Conservation (phyloP, 2,329 filamentous ascomycete genomes). For the Phaeoacremonium minimum region DNA sequence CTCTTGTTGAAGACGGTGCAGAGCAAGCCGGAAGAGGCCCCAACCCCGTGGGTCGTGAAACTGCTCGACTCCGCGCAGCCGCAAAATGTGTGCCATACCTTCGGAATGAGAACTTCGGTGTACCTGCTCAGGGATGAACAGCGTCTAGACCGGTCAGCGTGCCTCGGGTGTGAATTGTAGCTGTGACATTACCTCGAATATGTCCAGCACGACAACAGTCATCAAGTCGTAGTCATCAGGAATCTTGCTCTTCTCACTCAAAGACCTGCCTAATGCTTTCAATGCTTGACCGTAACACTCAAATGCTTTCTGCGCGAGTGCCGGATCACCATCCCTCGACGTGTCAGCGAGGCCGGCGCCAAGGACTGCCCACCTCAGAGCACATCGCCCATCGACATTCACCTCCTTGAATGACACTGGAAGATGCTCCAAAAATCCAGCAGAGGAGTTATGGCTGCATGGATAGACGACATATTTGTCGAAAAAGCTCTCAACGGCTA, state of each 20-base stretch:
- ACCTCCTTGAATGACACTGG: conserved; percentile 30
- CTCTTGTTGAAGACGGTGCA: conserved; percentile 33
- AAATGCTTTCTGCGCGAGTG: conserved; percentile 19
- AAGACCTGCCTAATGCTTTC: conserved; percentile 22
- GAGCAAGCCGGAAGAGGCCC: conserved; percentile 32
- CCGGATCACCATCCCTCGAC: conserved; percentile 14
- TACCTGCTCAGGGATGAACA: conserved; percentile 21
- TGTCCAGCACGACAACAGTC: conserved; percentile 32
- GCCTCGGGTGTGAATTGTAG: not conserved
- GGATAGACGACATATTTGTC: conserved; percentile 33
- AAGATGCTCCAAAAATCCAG: conserved; percentile 33
- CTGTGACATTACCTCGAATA: conserved; percentile 27
- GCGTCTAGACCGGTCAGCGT: conserved; percentile 16
- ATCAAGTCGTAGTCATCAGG: conserved; percentile 34
- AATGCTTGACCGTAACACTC: conserved; percentile 29
- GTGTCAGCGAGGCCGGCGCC: conserved; percentile 28
- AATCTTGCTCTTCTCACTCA: conserved; percentile 21
- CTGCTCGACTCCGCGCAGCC: conserved; percentile 26
- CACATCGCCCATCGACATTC: conserved; percentile 27
- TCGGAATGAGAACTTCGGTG: conserved; percentile 26
- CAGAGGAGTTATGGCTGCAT: conserved; percentile 25
- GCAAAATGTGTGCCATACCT: conserved; percentile 33
- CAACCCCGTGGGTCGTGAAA: conserved; percentile 29
- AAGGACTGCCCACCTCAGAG: conserved; percentile 30
- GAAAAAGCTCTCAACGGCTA: conserved; percentile 24